Base-by-base conservation (phyloP, 805 yeast genomes). In the Debaryomyces castellii region DNA sequence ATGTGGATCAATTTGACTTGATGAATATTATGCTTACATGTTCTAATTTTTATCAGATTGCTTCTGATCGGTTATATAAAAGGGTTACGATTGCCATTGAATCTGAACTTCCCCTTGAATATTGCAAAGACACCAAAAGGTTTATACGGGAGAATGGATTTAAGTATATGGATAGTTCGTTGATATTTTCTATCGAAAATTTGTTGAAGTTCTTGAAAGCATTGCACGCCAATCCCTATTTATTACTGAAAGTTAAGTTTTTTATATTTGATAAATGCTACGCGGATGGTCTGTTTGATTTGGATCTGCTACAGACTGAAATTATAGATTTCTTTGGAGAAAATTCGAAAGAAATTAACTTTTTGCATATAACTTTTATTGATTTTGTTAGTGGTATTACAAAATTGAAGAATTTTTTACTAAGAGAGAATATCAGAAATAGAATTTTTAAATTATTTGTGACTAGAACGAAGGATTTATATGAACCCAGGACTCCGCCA, bases 231-330 rank as follows among this genome's bases (percentile, higher is more conserved):
- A 60, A 59, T 45, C 52, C 51, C 3, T 22, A 25, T 5, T 51
- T 63, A 41, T 40, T 64, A 7, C 57, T 52, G 16, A 51, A 53
- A 18, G 50, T 67, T 41, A 54, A 55, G 46, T 64, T 49, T 43
- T 66, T 67, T 42, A 60, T 65, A 16, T 67, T 67, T 51, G 72
- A 66, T 48, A 66, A 66, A 45, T 65, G 71, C 51, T 47, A 54
- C 42, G 32, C 52, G 10, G 46, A 43, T 35, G 45, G 39, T 10
- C 33, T 25, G 20, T 22, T 36, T 17, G 53, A 50, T 30, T 44
- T 59, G 9, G 45, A 44, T 40, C 8, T 18, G 24, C 39, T 63
- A 14, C 71, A 66, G 49, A 47, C 50, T 28, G 46, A 57, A 14
- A 44, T 64, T 9, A 55, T 63, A 17, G 60, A 55, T 6, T 60